Evolutionary conservation across 177 flowering plant genomes (phyloP).

Genomic region (Vitis hybrid): DNA sequence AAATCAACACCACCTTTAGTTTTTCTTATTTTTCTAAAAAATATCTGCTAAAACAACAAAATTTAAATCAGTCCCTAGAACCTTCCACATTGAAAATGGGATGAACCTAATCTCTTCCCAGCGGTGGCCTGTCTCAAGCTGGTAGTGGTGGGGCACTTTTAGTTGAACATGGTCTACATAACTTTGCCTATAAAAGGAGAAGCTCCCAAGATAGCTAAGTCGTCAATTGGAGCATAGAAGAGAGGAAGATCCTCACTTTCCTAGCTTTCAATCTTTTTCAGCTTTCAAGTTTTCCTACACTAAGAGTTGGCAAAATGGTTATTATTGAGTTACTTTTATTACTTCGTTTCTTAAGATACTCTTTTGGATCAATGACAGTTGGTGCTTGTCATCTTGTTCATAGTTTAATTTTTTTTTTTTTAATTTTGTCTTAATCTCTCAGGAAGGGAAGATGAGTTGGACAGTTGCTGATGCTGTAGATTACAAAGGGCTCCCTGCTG

Average conservation of each 20-base stretch:
- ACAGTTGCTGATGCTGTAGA: conserved; percentile 65
- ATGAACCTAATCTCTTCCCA: conserved; percentile 39
- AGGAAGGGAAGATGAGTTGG: conserved; percentile 59
- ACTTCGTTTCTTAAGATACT: background rate
- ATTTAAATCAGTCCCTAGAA: conserved; percentile 11
- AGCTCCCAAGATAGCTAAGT: conserved; percentile 9
- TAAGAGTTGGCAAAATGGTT: conserved; percentile 10
- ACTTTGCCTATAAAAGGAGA: conserved; percentile 44
- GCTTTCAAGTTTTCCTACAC: background rate
- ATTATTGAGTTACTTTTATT: background rate
- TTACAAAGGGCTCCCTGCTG: conserved; percentile 73
- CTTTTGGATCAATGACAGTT: conserved; percentile 1
- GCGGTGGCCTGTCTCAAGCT: conserved; percentile 27
- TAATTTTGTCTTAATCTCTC: conserved; percentile 6
- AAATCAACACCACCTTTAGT: conserved; percentile 32
- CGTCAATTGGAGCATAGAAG: conserved; percentile 17
- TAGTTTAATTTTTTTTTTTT: background rate
- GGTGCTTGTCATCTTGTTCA: background rate
- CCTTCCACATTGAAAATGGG: conserved; percentile 30
- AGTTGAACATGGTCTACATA: conserved; percentile 3
- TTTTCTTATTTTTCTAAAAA: conserved; percentile 1
- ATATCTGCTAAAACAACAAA: conserved; percentile 3
- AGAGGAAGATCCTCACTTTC: background rate
- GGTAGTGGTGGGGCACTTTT: conserved; percentile 34
- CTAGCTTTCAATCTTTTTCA: conserved; percentile 6